Evolutionary conservation across 2,329 filamentous ascomycete genomes (phyloP).

Genomic region (Trichoderma atrobrunneum): DNA sequence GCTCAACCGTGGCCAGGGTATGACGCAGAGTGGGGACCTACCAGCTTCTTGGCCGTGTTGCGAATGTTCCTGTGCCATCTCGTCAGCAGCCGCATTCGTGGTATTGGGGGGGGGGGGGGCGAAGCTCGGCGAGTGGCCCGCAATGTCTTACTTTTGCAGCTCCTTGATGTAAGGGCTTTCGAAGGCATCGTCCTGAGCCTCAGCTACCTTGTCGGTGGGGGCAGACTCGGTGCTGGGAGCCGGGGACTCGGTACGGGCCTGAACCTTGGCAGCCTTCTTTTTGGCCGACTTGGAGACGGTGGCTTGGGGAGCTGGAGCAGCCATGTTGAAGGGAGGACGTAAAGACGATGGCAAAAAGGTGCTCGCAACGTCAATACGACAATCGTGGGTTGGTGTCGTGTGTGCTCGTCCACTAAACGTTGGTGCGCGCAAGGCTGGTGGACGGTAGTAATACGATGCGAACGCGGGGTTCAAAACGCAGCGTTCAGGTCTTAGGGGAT

Average conservation of each 20-base stretch:
- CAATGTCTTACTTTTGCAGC: conserved; percentile 72
- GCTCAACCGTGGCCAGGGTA: not conserved
- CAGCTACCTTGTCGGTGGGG: conserved; percentile 50
- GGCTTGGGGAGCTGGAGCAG: conserved; percentile 58
- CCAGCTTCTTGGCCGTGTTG: conserved; percentile 91
- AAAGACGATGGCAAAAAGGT: conserved; percentile 16
- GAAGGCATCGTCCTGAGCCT: conserved; percentile 56
- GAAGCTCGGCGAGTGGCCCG: not conserved
- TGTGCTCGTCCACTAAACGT: conserved; percentile 8
- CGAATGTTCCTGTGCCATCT: conserved; percentile 68
- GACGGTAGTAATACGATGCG: not conserved
- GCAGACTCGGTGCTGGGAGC: conserved; percentile 48
- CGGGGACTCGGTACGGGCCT: conserved; percentile 53
- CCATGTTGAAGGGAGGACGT: conserved; percentile 42
- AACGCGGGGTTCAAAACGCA: conserved; percentile 1
- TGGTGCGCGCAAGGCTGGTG: not conserved
- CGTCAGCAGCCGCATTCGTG: conserved; percentile 23
- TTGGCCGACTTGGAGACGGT: conserved; percentile 63
- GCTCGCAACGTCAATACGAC: not conserved
- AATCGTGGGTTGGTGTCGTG: conserved; percentile 19
- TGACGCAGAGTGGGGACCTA: conserved; percentile 47
- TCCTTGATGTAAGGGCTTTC: conserved; percentile 85
- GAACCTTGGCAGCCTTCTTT: conserved; percentile 60
- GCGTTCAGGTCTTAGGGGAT: not conserved
- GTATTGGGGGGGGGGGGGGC: not conserved